Evolutionary conservation across 2,329 filamentous ascomycete species (phyloP), one percentile per base, ranked within the genome.

Genomic region (Chalaropsis ovoidea): DNA sequence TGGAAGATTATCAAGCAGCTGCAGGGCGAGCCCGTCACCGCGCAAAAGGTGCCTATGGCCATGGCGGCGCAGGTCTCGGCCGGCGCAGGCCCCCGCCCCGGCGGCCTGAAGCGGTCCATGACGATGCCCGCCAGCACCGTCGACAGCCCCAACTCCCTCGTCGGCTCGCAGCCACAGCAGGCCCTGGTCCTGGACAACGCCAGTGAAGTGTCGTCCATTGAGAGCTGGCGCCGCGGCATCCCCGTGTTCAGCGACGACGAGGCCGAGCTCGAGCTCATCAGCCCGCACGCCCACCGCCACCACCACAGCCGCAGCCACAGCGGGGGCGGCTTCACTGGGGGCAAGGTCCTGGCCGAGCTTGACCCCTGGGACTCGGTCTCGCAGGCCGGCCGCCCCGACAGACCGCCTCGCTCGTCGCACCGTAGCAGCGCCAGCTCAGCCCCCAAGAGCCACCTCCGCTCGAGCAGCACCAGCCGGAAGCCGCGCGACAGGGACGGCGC

Each of bases 1-100:
- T 97, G 90, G 82, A 97, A 96, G 77, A 96, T 99, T 74, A 86
- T 99, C 76, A 95, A 96, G 80, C 87, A 86, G 70, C 89, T 97
- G 70, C 75, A 76, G 67, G 80, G 81, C 64, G 49, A 68, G 67
- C 17, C 73, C 73, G 54, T 41, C 27, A 58, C 54, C 10, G 27
- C 60, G 13, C 71, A 72, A 22, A 27, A 71, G 8, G 68, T 74
- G 31, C 74, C 73, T 0, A 73, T 75, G 54, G 69, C 72, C 22
- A 62, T 68, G 24, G 31, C 49, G 0, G 68, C 69, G 19, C 62
- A 64, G 3, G 65, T 63, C 27, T 19, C 13, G 27, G 54, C 27
- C 31, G 15, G 17, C 27, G 54, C 54, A 0, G 15, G 27, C 54
- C 66, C 61, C 19, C 39, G 60, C 27, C 41, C 41, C 5, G 62